Base-by-base conservation (phyloP, 306 rosid genomes). In the Malus sieversii region DNA sequence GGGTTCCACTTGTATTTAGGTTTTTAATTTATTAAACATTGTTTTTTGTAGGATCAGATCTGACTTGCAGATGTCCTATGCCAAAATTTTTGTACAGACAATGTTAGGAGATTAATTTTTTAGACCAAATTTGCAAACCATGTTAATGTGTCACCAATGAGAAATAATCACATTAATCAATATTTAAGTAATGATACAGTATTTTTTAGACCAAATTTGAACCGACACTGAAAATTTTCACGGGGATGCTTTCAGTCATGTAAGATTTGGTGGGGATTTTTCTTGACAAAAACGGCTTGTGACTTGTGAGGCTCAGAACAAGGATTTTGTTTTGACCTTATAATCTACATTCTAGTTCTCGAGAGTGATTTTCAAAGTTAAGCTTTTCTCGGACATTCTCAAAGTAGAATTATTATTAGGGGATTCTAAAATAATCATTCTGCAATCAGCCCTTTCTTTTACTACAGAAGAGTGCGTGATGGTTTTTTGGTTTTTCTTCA, bases 1-100 rank as follows among this genome's bases (percentile, higher is more conserved):
- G 68, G 75, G 80, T 70, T 74, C 48, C 16, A 25, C 33, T 48
- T 71, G 53, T 72, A 66, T 70, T 9, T 23, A 20, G 62, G 69
- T 33, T 85, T 68, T 57, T 66, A 15, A 70, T 15, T 66, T 23
- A 44, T 73, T 20, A 72, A 75, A 46, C 52, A 46, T 46, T 13
- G 52, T 33, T n/a, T 52, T 33, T 38, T 75, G 29, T 18, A 9
- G 73, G 73, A 53, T 66, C 42, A 35, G 44, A 66, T 45, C 42
- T 55, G 66, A 75, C 38, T 53, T 70, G 40, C 61, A 48, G n/a
- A 6, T 15, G 74, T 29, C 42, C 22, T 18, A 3, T 5, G 74
- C 40, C 74, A 32, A 70, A 25, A 48, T 27, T 75, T 75, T 75
- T 75, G 79, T 75, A 53, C 51, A 29, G 60, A 5, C 40, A 2